Evolutionary conservation across 371 early-diverging fungal genomes (phyloP), one percentile per base, ranked within the genome.

Genomic region (Rhizomucor miehei): DNA sequence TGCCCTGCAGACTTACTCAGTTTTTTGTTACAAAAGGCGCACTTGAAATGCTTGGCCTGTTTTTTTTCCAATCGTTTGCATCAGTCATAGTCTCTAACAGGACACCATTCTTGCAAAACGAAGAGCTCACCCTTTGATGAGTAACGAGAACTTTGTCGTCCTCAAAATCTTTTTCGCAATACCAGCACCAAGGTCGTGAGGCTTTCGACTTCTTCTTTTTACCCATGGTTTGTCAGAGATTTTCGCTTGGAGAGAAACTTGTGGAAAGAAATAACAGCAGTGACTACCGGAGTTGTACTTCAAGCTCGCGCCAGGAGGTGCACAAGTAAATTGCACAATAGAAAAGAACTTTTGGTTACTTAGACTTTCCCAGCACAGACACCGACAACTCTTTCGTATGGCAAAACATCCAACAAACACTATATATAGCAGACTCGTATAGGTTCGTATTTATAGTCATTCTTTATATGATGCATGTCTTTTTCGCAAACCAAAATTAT

Each of bases 111-210:
- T 16, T 8, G 45, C 8, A 44, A 44, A 46, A 13, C 3, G 13
- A 12, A 39, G 54, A 21, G 4, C 60, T 63, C 68, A 77, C 77
- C 54, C 80, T 79, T 69, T 96, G 94, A 71, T 97, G 96, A 53
- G 88, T 82, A 35, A 97, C 88, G 51, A 98, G 79, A 9, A 94
- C 89, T 65, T 93, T 94, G 56, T 95, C 95, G 69, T 95, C 95
- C 51, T 95, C 95, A 68, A 98, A 98, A 52, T 94, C 94, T 57
- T 95, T 84, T 65, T 96, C 94, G 71, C 98, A 98, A 69, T 96
- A 97, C 95, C 94, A 77, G 51, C 77, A 77, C 77, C 77, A 77
- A 24, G 77, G 77, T 38, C 74, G 64, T 52, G 64, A 51, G 38
- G 60, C 54, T 58, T 77, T 77, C 14, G 67, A 61, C 52, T 71